Evolutionary conservation across 176 grass and related monocot species (phyloP), one percentile per base, ranked within the genome.

Genomic region (Oryza nivara): DNA sequence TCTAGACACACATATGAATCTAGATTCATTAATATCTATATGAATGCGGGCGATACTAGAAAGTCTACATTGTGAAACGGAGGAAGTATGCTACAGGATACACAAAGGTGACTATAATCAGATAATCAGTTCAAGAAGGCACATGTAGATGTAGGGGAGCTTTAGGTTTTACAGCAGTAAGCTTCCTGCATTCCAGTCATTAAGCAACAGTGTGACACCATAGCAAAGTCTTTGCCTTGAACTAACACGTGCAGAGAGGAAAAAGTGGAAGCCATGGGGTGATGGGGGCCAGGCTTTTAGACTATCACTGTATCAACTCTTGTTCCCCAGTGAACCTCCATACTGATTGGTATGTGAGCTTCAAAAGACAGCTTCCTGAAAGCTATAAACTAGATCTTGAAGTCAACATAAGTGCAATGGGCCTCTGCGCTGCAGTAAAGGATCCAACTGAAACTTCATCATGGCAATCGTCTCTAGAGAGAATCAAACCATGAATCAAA

Each of bases 401-500:
- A 72, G 67, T 78, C 13, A 73, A 38, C 28, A 40, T 45, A 76
- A 61, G 20, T 10, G n/a, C 17, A 74, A 49, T 4, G 49, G 63
- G 25, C 51, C 9, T 34, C 75, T 45, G 25, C 14, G 17, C 58
- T 23, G 9, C 4, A 5, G 28, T 40, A 20, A 81, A 65, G 12
- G 49, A 78, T 26, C 32, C 36, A 79, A 68, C 35, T 20, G 52
- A 48, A 49, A 48, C 2, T 67, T 83, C 68, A 64, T 1, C 1
- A 20, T 45, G 34, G 11, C 25, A 30, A 70, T 34, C 2, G 20
- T 45, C 58, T 49, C 86, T 80, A 92, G 0, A 94, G 54, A 6
- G 88, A 93, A 87, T 99, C 93, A 89, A 99, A 88, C 91, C 91
- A 96, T 22, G 88, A 94, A 88, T 96, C 93, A 77, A 99, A 96